Conservation (phyloP, 495 filamentous ascomycete species). For the Cladorrhinum samala region DNA sequence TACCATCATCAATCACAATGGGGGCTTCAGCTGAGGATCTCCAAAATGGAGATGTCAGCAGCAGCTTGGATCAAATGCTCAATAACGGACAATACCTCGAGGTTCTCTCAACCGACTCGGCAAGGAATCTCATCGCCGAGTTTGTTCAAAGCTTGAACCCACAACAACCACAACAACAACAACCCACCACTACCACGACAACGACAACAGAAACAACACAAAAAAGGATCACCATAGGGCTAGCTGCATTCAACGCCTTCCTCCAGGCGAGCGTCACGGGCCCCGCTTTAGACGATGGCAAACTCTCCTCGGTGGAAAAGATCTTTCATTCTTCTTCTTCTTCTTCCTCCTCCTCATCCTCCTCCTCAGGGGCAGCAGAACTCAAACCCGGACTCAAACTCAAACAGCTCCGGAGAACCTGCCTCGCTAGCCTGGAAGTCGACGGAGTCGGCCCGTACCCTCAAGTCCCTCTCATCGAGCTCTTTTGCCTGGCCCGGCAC, state of each 20-base stretch:
- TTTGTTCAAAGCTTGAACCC: conserved; percentile 5
- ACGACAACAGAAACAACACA: not conserved
- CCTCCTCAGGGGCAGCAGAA: not conserved
- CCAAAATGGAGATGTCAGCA: not conserved
- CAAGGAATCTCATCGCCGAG: conserved; percentile 11
- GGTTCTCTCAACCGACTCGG: conserved; percentile 14
- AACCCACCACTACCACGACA: conserved; percentile 47
- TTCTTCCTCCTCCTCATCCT: no score
- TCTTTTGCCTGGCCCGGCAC: conserved; percentile 69
- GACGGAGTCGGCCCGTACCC: conserved; percentile 86
- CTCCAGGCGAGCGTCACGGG: conserved; percentile 90
- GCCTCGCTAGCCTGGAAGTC: conserved; percentile 60
- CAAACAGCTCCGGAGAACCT: conserved; percentile 16
- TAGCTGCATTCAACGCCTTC: conserved; percentile 74
- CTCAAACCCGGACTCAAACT: no score
- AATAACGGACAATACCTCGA: conserved; percentile 19
- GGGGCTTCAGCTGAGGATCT: not conserved
- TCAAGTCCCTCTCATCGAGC: conserved; percentile 72
- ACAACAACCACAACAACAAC: conserved; percentile 34
- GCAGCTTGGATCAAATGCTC: conserved; percentile 6
- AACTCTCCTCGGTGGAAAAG: conserved; percentile 17
- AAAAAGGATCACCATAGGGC: conserved; percentile 48
- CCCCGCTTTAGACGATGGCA: conserved; percentile 55
- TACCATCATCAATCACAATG: no score
- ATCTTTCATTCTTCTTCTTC: conserved; percentile 15